Conservation (phyloP, 768 basidiomycete species). For the Scleroderma bovista region DNA sequence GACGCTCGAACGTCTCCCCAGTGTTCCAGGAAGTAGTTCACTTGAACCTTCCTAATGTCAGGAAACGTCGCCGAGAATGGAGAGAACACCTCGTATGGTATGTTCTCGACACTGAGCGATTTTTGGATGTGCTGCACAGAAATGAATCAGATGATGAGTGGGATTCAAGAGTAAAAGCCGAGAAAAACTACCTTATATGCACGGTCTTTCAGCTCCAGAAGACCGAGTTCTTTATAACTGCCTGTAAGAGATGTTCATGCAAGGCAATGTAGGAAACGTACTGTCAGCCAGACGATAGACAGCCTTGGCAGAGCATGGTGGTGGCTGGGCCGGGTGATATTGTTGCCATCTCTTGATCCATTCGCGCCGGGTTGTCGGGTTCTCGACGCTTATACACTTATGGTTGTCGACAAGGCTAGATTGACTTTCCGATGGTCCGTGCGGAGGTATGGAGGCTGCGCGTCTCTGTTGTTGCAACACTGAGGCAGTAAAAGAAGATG, state of each 20-base stretch:
- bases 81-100: constrained; percentile 82
- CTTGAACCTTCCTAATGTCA: constrained; percentile 76
- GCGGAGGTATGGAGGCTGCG: constrained; percentile 4
- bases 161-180: neutral
- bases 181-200: constrained; percentile 45
- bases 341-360: constrained; percentile 73
- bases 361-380: constrained; percentile 43
- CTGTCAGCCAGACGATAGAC: constrained; percentile 80
- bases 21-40: constrained; percentile 73
- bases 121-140: constrained; percentile 61
- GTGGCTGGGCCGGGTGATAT: constrained; percentile 54
- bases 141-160: neutral
- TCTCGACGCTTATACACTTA: constrained; percentile 11
- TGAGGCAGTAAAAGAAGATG: constrained; percentile 52
- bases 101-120: constrained; percentile 71
- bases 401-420: constrained; percentile 24
- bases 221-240: constrained; percentile 64
- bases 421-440: constrained; percentile 32
- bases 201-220: constrained; percentile 66
- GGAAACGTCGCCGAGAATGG: constrained; percentile 79
- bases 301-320: constrained; percentile 81
- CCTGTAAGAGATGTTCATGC: too few relatives aligned
- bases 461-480: constrained; percentile 15
- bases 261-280: constrained; percentile 31
- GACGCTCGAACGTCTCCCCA: constrained; percentile 82